phyloP scores from a whole-genome alignment of 2,329 filamentous ascomycete species.

The Pestalotiopsis sp. region DNA sequence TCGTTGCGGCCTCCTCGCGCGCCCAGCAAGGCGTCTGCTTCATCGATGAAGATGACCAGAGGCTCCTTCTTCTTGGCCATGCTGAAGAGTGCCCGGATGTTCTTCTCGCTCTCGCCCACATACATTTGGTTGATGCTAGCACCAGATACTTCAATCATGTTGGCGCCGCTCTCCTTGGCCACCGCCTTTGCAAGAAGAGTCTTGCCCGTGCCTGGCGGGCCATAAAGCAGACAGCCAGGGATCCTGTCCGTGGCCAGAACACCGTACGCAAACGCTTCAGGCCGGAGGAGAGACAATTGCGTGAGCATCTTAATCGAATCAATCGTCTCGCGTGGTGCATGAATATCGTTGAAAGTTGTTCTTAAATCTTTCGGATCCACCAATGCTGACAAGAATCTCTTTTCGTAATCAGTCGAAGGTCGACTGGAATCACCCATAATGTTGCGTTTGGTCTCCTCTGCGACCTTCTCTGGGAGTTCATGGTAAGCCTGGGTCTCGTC shows the following conservation, averaged over 20 bases:
- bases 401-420: constrained; percentile 65
- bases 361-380: constrained; percentile 81
- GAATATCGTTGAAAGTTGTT: constrained; percentile 86
- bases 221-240: constrained; percentile 85
- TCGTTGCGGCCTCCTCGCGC: constrained; percentile 69
- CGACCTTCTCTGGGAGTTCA: constrained; percentile 42
- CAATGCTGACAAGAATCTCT: constrained; percentile 79
- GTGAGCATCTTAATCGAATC: constrained; percentile 89
- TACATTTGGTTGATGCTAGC: constrained; percentile 96
- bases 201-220: constrained; percentile 81
- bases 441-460: constrained; percentile 23
- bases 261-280: constrained; percentile 95
- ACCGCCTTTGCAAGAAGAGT: constrained; percentile 72
- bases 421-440: neutral
- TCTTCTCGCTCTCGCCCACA: constrained; percentile 95
- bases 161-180: constrained; percentile 69
- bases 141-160: constrained; percentile 85
- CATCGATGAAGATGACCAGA: constrained; percentile 94
- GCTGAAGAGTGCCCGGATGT: constrained; percentile 88
- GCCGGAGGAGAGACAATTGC: constrained; percentile 80
- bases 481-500: constrained; percentile 29
- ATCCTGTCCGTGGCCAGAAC: constrained; percentile 91
- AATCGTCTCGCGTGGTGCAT: constrained; percentile 80
- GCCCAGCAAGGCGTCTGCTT: constrained; percentile 90
- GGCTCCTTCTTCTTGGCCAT: constrained; percentile 90